phyloP scores from a whole-genome alignment of 2,329 filamentous ascomycete species.

The Ilyonectria destructans region DNA sequence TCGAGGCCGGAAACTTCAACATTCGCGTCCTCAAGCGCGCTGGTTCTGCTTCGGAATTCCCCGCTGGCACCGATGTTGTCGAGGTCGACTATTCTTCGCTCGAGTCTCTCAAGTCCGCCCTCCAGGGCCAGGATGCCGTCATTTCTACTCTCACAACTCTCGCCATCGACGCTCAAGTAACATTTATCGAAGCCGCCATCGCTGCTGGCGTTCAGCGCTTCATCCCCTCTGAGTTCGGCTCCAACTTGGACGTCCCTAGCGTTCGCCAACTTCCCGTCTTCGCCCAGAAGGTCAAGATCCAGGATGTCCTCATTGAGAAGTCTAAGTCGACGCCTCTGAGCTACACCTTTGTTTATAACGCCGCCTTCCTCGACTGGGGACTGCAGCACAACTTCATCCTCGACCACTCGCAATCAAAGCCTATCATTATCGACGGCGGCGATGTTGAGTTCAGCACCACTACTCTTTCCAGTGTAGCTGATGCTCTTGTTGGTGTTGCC shows the following conservation, averaged over 20 bases:
- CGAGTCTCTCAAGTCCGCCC: slow-evolving; percentile 64
- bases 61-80: slow-evolving; percentile 49
- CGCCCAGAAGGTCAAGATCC: slow-evolving; percentile 62
- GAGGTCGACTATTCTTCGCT: slow-evolving; percentile 60
- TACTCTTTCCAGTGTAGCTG: slow-evolving; percentile 62
- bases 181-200: slow-evolving; percentile 72
- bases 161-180: slow-evolving; percentile 56
- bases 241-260: slow-evolving; percentile 54
- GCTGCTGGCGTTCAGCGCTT: slow-evolving; percentile 75
- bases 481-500: slow-evolving; percentile 66
- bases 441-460: slow-evolving; percentile 65
- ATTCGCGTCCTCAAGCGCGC: slow-evolving; percentile 55
- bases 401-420: slow-evolving; percentile 57
- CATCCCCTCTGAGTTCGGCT: slow-evolving; percentile 72
- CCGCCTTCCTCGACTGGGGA: slow-evolving; percentile 56
- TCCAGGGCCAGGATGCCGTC: slow-evolving; percentile 72
- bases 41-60: slow-evolving; percentile 59
- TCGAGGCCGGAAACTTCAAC: slow-evolving; percentile 54
- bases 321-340: slow-evolving; percentile 55
- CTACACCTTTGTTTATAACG: slow-evolving; percentile 54
- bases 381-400: slow-evolving; percentile 61
- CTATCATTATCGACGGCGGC: slow-evolving; percentile 67
- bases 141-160: slow-evolving; percentile 57
- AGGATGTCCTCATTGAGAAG: slow-evolving; percentile 60
- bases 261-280: slow-evolving; percentile 66